phyloP scores from a whole-genome alignment of 306 rosid genomes.

The Argentina anserina region DNA sequence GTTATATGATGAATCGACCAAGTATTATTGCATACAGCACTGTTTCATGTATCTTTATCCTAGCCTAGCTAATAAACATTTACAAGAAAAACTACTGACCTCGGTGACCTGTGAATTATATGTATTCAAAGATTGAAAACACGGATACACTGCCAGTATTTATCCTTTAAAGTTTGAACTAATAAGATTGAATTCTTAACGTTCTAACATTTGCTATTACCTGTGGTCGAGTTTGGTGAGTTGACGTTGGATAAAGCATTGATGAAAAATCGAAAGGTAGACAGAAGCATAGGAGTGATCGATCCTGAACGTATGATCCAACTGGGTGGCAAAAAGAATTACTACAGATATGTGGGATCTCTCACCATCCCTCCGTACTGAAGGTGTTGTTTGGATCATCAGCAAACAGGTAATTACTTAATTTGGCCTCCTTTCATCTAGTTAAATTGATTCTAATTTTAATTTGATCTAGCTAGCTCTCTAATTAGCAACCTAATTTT shows the following conservation, averaged over 20 bases:
- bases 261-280: constrained; percentile 32
- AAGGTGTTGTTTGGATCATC: constrained; percentile 69
- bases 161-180: too few relatives aligned
- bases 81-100: too few relatives aligned
- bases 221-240: constrained; percentile 26
- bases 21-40: background rate
- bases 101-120: too few relatives aligned
- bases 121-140: too few relatives aligned
- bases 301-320: constrained; percentile 37
- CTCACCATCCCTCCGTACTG: constrained; percentile 73
- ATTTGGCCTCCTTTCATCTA: background rate
- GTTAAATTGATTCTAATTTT: background rate
- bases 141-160: too few relatives aligned
- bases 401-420: constrained; percentile 37
- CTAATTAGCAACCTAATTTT: background rate
- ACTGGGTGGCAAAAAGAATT: constrained; percentile 30
- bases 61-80: background rate
- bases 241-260: constrained; percentile 24
- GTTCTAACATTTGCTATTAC: background rate
- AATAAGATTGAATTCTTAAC: too few relatives aligned
- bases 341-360: constrained; percentile 63
- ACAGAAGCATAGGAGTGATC: constrained; percentile 37
- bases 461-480: background rate
- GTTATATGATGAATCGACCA: background rate
- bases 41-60: background rate